Conservation (phyloP, 163 green algal species). For the Prototheca wickerhamii region DNA sequence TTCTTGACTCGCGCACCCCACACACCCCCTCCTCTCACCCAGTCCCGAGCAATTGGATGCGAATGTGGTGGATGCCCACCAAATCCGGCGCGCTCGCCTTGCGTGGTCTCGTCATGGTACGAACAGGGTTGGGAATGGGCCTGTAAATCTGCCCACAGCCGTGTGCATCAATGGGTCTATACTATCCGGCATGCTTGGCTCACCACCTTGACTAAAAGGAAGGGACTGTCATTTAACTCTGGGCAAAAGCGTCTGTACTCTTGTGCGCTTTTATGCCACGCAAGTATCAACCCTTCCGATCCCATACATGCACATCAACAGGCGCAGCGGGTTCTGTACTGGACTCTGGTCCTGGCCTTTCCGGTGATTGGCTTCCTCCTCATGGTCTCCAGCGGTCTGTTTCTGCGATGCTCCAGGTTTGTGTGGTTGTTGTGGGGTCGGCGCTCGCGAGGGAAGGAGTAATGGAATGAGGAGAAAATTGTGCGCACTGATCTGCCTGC, state of each 20-base stretch:
- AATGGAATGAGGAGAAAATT: too few relatives aligned
- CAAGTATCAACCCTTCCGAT: too few relatives aligned
- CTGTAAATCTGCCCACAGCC: not conserved
- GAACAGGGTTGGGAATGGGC: not conserved
- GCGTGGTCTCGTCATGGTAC: slow-evolving; percentile 1
- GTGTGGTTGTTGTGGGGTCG: too few relatives aligned
- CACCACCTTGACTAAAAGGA: not conserved
- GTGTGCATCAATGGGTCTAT: not conserved
- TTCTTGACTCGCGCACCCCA: not conserved
- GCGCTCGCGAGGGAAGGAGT: too few relatives aligned
- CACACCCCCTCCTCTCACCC: slow-evolving; percentile 1
- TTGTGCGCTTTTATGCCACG: too few relatives aligned
- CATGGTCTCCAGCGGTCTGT: slow-evolving; percentile 7
- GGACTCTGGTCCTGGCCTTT: slow-evolving; percentile 9
- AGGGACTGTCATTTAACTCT: not conserved
- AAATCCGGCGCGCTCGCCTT: not conserved
- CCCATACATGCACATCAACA: too few relatives aligned
- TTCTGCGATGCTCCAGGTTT: slow-evolving; percentile 8
- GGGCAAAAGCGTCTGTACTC: too few relatives aligned
- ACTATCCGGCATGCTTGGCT: not conserved
- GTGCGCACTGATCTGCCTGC: too few relatives aligned
- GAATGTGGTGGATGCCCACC: slow-evolving; percentile 25
- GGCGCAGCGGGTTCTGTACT: slow-evolving; percentile 16
- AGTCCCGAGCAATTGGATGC: slow-evolving; percentile 9
- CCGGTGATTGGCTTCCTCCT: slow-evolving; percentile 6